Base-by-base conservation (phyloP, 2,329 filamentous ascomycete genomes). In the Xylariomycetidae sp. region DNA sequence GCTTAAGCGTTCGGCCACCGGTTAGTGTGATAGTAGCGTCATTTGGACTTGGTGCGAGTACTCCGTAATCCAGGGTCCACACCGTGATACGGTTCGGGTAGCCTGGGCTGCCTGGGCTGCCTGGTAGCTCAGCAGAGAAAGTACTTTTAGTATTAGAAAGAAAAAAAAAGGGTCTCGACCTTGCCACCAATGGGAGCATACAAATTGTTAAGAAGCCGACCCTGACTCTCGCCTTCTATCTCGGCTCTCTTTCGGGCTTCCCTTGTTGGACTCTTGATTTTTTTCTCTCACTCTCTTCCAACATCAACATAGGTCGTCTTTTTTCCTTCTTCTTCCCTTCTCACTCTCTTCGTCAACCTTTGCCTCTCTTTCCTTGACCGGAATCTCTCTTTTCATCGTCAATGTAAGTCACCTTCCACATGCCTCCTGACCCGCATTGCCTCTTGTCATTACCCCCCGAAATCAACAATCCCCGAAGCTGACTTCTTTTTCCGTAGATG, bases 401-500 rank as follows among this genome's bases (percentile, higher is more conserved):
- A n/a, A n/a, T n/a, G n/a, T n/a, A n/a, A n/a, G n/a, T n/a, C n/a
- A n/a, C n/a, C n/a, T n/a, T n/a, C n/a, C n/a, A n/a, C n/a, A n/a
- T n/a, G n/a, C n/a, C n/a, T n/a, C n/a, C n/a, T n/a, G n/a, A n/a
- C n/a, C n/a, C n/a, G n/a, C n/a, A n/a, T n/a, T n/a, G 26, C 15
- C 22, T 12, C 20, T 27, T 33, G 11, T 16, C n/a, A 25, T 26
- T 18, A 12, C 16, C 25, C 23, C 12, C 14, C 15, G 15, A 20
- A 22, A 27, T 19, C 25, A 17, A 27, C 7, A 19, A n/a, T n/a
- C 8, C 20, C 8, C n/a, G 20, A 23, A 23, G 20, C 20, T 23
- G 16, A 28, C 18, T 26, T 29, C 19, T 13, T 32, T 12, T 22
- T 35, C 16, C 33, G 14, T 49, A 65, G 58, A 70, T 69, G 66